phyloP scores from a whole-genome alignment of 768 basidiomycete genomes.

The Naganishia vaughanmartiniae region DNA sequence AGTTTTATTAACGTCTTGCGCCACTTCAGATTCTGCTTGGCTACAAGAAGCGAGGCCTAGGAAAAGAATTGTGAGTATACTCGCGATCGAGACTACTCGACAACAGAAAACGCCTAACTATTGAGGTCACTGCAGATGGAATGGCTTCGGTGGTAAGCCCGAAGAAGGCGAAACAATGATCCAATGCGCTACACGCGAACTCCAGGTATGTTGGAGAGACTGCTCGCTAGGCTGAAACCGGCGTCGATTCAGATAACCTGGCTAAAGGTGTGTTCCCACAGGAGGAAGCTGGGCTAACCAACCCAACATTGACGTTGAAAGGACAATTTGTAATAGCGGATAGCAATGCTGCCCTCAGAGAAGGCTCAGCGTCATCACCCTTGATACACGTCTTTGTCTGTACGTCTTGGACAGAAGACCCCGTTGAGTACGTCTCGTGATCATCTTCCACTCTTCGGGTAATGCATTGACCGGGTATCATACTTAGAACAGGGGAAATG shows the following conservation, averaged over 20 bases:
- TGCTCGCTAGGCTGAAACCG: neutral
- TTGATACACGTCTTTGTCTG: conserved; percentile 74
- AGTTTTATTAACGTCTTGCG: neutral
- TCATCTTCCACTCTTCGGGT: neutral
- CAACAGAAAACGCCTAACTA: neutral
- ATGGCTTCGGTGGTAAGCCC: conserved; percentile 87
- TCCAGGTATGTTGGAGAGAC: conserved; percentile 39
- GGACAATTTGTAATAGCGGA: conserved; percentile 64
- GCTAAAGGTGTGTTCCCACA: conserved; percentile 43
- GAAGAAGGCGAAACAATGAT: conserved; percentile 67
- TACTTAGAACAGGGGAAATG: conserved; percentile 80
- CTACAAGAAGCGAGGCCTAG: conserved; percentile 48
- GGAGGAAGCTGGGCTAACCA: conserved; percentile 80
- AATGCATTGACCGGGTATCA: neutral
- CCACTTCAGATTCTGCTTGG: conserved; percentile 45
- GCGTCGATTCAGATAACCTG: neutral
- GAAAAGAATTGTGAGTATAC: conserved; percentile 39
- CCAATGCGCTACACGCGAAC: conserved; percentile 71
- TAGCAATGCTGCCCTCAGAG: conserved; percentile 48
- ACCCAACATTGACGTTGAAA: conserved; percentile 39
- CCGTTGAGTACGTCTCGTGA: conserved; percentile 62
- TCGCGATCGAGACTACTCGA: neutral
- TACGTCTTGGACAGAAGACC: conserved; percentile 60
- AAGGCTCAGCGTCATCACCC: conserved; percentile 56
- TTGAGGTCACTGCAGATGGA: conserved; percentile 60